phyloP scores from a whole-genome alignment of 495 filamentous ascomycete species.

The Tirmania nivea region DNA sequence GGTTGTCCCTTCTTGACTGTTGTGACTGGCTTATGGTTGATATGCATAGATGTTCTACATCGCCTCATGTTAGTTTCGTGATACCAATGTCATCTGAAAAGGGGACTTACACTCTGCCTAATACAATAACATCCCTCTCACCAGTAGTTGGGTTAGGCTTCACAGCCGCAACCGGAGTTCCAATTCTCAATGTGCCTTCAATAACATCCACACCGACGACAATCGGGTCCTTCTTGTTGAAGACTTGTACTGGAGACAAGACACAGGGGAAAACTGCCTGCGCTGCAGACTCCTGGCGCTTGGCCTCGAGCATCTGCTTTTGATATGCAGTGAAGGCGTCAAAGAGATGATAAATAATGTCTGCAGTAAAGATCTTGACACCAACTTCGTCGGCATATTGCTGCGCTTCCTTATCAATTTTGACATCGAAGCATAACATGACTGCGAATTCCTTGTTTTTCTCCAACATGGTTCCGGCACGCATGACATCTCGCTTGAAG shows the following conservation, averaged over 20 bases:
- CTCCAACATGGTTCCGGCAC: conserved; percentile 88
- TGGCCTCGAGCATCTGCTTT: conserved; percentile 59
- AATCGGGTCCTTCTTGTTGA: conserved; percentile 96
- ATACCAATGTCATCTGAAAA: neutral
- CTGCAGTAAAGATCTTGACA: conserved; percentile 94
- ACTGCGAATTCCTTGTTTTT: conserved; percentile 78
- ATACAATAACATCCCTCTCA: conserved; percentile 53
- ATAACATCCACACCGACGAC: conserved; percentile 88
- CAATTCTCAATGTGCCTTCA: conserved; percentile 64
- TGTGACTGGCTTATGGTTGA: conserved; percentile 84
- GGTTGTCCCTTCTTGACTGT: conserved; percentile 91
- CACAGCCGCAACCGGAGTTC: conserved; percentile 72
- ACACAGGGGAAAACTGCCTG: conserved; percentile 94
- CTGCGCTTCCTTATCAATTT: conserved; percentile 90
- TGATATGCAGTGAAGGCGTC: conserved; percentile 92
- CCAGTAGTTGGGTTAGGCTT: conserved; percentile 58
- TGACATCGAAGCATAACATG: conserved; percentile 99
- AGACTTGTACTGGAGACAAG: conserved; percentile 68
- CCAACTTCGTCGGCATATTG: conserved; percentile 82
- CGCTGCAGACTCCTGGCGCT: conserved; percentile 89
- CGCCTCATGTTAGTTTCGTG: conserved; percentile 1
- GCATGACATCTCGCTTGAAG: conserved; percentile 96
- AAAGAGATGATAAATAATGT: conserved; percentile 98
- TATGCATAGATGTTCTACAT: conserved; percentile 71
- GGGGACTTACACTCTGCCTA: conserved; percentile 83